Conservation (phyloP, 2,329 filamentous ascomycete species). For the Aspergillus udagawae region DNA sequence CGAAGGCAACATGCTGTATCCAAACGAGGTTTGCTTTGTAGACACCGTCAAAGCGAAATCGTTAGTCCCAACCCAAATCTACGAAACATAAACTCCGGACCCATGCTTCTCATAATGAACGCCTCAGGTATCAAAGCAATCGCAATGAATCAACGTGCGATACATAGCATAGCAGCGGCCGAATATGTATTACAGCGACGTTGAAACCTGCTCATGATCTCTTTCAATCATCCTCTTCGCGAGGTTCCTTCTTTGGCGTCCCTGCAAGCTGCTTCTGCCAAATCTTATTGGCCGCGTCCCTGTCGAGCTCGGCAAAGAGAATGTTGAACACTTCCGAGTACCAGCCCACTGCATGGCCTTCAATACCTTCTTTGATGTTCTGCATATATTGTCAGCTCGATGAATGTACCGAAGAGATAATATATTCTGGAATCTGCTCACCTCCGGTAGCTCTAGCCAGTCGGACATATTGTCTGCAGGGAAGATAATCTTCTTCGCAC, state of each 20-base stretch:
- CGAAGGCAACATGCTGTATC: neutral
- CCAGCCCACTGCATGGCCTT: slow-evolving; percentile 88
- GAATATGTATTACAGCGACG: slow-evolving; percentile 16
- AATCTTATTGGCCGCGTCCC: slow-evolving; percentile 63
- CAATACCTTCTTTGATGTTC: slow-evolving; percentile 97
- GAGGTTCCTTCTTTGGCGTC: slow-evolving; percentile 50
- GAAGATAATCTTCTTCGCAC: slow-evolving; percentile 91
- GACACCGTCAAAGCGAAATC: neutral
- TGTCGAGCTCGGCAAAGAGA: slow-evolving; percentile 79
- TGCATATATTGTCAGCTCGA: slow-evolving; percentile 38
- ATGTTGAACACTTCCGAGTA: slow-evolving; percentile 90
- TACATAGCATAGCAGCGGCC: slow-evolving; percentile 6
- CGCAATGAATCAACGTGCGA: slow-evolving; percentile 11
- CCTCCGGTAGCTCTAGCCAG: slow-evolving; percentile 95
- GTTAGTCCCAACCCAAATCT: slow-evolving; percentile 5
- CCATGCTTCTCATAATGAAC: slow-evolving; percentile 32
- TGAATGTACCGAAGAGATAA: slow-evolving; percentile 4
- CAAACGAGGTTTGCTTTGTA: neutral
- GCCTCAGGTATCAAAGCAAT: slow-evolving; percentile 23
- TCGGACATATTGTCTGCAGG: slow-evolving; percentile 92
- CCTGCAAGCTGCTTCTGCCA: slow-evolving; percentile 64
- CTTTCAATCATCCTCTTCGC: slow-evolving; percentile 25
- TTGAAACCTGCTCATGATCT: slow-evolving; percentile 1
- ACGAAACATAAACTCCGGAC: slow-evolving; percentile 23
- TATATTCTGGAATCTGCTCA: slow-evolving; percentile 49